Evolutionary conservation across 345 rosid species (phyloP).

Genomic region (Eucalyptus shirleyi): DNA sequence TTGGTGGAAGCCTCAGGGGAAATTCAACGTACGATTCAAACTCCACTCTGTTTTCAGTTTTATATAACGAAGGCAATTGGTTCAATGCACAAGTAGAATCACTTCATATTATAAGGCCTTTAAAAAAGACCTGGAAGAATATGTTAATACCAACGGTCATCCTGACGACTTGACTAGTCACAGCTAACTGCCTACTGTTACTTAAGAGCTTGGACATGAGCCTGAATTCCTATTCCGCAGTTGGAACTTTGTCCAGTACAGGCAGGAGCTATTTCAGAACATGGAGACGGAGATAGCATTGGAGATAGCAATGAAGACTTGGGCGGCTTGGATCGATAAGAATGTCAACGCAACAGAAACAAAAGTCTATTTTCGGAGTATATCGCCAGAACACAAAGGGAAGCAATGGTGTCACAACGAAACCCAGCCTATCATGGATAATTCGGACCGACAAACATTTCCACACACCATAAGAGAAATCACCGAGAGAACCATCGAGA

Average conservation of each 20-base stretch:
- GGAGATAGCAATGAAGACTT: conserved; percentile 19
- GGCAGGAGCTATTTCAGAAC: conserved; percentile 5
- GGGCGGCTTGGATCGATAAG: conserved; percentile 32
- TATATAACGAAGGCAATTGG: not conserved
- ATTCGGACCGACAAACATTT: not conserved
- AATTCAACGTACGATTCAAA: not conserved
- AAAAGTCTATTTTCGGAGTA: conserved; percentile 24
- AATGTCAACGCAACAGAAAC: conserved; percentile 12
- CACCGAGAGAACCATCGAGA: conserved; percentile 3
- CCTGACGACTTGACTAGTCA: not conserved
- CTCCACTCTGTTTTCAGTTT: not conserved
- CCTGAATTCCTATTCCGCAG: conserved; percentile 5
- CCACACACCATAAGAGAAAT: conserved; percentile 3
- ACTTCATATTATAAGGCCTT: not conserved
- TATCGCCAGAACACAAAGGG: conserved; percentile 34
- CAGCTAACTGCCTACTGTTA: not conserved
- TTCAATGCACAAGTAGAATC: not conserved
- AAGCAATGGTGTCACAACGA: conserved; percentile 11
- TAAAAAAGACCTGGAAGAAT: not conserved
- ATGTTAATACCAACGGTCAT: not conserved
- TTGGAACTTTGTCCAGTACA: conserved; percentile 25
- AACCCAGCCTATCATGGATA: conserved; percentile 15
- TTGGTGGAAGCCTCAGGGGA: conserved; percentile 29
- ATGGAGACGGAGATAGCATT: conserved; percentile 24
- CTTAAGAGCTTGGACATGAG: not conserved